A percentile compares a stretch with the other conserved stretches of the same genome.
Conservation (phyloP, 2,329 filamentous ascomycete species). For the Didymella pinodella region DNA sequence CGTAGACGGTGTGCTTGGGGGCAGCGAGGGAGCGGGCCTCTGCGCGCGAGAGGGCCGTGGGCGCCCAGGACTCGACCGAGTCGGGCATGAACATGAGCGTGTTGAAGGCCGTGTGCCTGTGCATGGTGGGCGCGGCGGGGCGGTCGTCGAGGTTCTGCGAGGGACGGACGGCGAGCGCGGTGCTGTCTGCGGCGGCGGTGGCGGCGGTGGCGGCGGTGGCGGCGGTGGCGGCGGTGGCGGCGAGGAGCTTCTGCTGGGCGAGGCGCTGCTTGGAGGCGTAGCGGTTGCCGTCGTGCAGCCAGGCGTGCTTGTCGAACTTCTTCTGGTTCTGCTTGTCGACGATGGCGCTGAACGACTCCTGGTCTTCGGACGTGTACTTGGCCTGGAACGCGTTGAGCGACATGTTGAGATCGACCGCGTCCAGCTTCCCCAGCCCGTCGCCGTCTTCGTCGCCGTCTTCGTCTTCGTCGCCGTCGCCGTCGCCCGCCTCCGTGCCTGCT, state of each 20-base stretch:
- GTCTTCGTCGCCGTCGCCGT: slow-evolving; percentile 28
- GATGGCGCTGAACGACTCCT: slow-evolving; percentile 93
- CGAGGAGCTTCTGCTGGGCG: slow-evolving; percentile 75
- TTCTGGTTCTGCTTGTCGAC: slow-evolving; percentile 91
- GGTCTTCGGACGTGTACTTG: slow-evolving; percentile 96
- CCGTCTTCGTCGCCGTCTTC: slow-evolving; percentile 35
- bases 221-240: slow-evolving; percentile 60
- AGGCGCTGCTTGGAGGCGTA: slow-evolving; percentile 70
- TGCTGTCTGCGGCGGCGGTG: slow-evolving; percentile 57
- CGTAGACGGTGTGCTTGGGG: slow-evolving; percentile 78
- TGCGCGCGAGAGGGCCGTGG: slow-evolving; percentile 71
- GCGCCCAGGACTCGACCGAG: slow-evolving; percentile 62
- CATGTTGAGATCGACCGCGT: slow-evolving; percentile 75
- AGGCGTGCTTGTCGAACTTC: slow-evolving; percentile 82
- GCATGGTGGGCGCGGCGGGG: slow-evolving; percentile 76
- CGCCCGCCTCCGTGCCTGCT: slow-evolving; percentile 45
- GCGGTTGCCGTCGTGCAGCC: slow-evolving; percentile 90
- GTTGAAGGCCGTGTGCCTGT: slow-evolving; percentile 78
- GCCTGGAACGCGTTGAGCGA: slow-evolving; percentile 86
- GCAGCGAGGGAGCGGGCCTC: slow-evolving; percentile 76
- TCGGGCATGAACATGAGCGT: slow-evolving; percentile 85
- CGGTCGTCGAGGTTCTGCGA: slow-evolving; percentile 71
- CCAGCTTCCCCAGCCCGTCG: slow-evolving; percentile 52
- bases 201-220: slow-evolving; percentile 62
- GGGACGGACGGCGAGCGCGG: slow-evolving; percentile 56